These are phyloP conservation scores for Pseudogymnoascus sp. DNA, from an alignment of 2,329 filamentous ascomycete genomes.

Conservation along the genomic window DNA sequence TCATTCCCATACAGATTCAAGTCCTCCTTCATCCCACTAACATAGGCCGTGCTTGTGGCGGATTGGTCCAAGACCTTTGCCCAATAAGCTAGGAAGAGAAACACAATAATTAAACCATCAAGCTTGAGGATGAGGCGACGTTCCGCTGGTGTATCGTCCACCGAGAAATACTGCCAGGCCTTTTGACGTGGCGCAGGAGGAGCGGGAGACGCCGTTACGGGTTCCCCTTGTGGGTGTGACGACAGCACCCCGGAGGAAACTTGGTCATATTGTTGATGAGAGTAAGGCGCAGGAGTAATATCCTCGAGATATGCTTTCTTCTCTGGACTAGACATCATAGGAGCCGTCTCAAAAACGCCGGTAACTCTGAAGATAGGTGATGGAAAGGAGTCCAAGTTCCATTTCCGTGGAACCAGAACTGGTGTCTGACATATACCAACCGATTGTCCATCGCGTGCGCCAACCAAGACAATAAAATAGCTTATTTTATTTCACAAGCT, in stretches of 20 bases:
- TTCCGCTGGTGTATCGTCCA: constrained; percentile 9
- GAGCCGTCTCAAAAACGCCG: background rate
- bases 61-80: constrained; percentile 12
- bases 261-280: background rate
- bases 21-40: constrained; percentile 38
- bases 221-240: background rate
- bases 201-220: background rate
- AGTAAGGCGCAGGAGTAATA: background rate
- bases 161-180: constrained; percentile 12
- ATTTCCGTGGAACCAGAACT: background rate
- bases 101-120: constrained; percentile 13
- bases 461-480: background rate
- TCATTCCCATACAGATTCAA: constrained; percentile 35
- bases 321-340: background rate
- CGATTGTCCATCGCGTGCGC: background rate
- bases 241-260: background rate
- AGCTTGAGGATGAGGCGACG: constrained; percentile 12
- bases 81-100: constrained; percentile 14
- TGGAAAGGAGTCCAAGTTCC: background rate
- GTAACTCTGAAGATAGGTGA: background rate
- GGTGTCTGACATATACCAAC: background rate
- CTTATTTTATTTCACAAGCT: background rate
- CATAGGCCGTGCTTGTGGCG: constrained; percentile 36
- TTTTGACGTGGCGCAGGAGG: background rate
- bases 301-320: background rate